phyloP scores from a whole-genome alignment of 1,139 yeast species.

The Nakaseomyces nivariensis region DNA sequence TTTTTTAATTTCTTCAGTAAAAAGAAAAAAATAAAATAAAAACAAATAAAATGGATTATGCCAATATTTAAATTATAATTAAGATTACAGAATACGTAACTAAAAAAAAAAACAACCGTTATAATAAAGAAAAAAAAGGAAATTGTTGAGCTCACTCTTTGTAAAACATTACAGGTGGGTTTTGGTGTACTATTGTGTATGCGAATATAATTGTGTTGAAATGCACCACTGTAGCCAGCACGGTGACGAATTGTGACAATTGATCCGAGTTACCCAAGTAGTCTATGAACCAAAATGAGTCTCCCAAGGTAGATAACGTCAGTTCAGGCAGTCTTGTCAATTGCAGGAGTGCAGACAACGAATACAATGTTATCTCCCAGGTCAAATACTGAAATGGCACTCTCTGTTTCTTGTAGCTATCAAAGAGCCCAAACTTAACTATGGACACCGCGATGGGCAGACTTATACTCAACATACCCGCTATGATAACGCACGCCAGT shows the following conservation, averaged over 20 bases:
- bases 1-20: not conserved
- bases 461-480: not conserved
- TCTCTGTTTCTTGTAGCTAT: not conserved
- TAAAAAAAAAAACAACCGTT: not conserved
- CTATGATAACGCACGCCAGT: not conserved
- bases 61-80: too few relatives aligned
- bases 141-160: not conserved
- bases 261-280: conserved; percentile 1
- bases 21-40: too few relatives aligned
- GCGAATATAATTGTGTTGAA: conserved; percentile 2
- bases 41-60: too few relatives aligned
- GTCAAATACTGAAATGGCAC: not conserved
- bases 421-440: not conserved
- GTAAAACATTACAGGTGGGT: not conserved
- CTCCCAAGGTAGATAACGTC: not conserved
- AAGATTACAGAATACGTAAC: too few relatives aligned
- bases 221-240: not conserved
- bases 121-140: not conserved
- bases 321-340: not conserved
- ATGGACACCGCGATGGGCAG: not conserved
- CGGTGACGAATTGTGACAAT: conserved; percentile 1
- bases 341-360: not conserved
- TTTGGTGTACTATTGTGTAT: not conserved
- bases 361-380: not conserved
- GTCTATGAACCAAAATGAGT: not conserved